Conservation (phyloP, 257 asterid genomes). For the Marsdenia floribunda region DNA sequence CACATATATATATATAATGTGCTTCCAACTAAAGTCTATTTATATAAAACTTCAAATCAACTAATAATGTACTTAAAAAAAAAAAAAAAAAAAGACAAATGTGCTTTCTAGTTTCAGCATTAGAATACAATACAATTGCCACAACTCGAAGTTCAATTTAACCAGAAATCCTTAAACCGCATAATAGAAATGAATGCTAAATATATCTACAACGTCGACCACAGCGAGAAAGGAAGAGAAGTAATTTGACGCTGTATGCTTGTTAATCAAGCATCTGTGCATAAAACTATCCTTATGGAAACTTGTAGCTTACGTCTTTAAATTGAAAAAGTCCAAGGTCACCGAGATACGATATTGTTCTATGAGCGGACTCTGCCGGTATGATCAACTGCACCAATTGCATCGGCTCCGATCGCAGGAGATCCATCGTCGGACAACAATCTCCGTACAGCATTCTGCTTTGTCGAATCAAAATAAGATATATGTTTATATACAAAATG, state of each 20-base stretch:
- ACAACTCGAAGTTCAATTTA: not conserved
- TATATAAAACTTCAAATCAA: not conserved
- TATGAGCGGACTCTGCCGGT: slow-evolving; percentile 52
- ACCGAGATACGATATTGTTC: slow-evolving; percentile 54
- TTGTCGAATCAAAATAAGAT: no score
- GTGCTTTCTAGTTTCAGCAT: not conserved
- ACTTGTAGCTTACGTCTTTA: slow-evolving; percentile 47
- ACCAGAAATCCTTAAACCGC: not conserved
- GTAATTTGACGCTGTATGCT: not conserved
- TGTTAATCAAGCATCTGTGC: not conserved
- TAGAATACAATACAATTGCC: not conserved
- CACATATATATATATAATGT: not conserved
- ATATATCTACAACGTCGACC: not conserved
- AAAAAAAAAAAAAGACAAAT: not conserved
- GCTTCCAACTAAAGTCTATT: not conserved
- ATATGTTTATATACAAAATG: not conserved
- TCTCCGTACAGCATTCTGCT: slow-evolving; percentile 1
- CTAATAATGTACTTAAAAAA: not conserved
- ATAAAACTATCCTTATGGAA: slow-evolving; percentile 2
- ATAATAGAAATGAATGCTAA: not conserved
- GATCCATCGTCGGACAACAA: slow-evolving; percentile 44
- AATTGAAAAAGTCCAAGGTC: slow-evolving; percentile 59
- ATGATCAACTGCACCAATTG: slow-evolving; percentile 57
- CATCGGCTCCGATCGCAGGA: slow-evolving; percentile 64
- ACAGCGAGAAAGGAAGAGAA: not conserved